Evolutionary conservation across 1,139 yeast species (phyloP), one percentile per base, ranked within the genome.

Genomic region (Sugiyamaella xylanicola): DNA sequence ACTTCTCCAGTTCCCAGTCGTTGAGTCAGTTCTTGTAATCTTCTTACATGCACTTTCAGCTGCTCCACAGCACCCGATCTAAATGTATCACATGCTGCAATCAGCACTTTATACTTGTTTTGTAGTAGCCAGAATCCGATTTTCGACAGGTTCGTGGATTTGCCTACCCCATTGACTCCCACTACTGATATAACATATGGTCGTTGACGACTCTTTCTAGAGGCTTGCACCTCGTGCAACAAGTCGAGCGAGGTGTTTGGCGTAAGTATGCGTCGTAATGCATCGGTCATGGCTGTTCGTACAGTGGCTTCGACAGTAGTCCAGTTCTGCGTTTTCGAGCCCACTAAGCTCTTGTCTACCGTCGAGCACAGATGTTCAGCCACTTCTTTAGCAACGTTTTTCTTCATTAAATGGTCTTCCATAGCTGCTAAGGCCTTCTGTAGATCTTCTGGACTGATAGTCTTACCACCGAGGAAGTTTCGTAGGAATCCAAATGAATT

Each of bases 41-140:
- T 87, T 61, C 84, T 85, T 1, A 92, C 99, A 72, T 93, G 99
- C 1, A 93, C 97, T 64, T 93, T 85, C 61, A 93, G 77, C 72
- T 93, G 99, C 70, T 93, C 99, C 15, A 93, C 98, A 0, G 99
- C 99, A 50, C 99, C 99, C 0, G 97, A 90, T 72, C 99, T 81
- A 75, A 93, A 93, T 0, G 99, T 95, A 74, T 93, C 99, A 74
- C 99, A 93, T 0, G 99, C 99, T 44, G 96, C 96, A 64, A 93
- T 87, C 56, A 93, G 78, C 1, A 93, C 96, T 64, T 83, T 85
- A 69, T 89, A 80, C 68, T 92, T 85, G 71, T 93, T 93, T 69
- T 92, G 97, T 56, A 93, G 74, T 53, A 93, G 78, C 99, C 99
- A 93, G 69, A 89, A 95, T 0, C 97, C 99, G 56, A 93, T 76